phyloP scores from a whole-genome alignment of 2,329 filamentous ascomycete genomes.

The Xylariaceae sp. region DNA sequence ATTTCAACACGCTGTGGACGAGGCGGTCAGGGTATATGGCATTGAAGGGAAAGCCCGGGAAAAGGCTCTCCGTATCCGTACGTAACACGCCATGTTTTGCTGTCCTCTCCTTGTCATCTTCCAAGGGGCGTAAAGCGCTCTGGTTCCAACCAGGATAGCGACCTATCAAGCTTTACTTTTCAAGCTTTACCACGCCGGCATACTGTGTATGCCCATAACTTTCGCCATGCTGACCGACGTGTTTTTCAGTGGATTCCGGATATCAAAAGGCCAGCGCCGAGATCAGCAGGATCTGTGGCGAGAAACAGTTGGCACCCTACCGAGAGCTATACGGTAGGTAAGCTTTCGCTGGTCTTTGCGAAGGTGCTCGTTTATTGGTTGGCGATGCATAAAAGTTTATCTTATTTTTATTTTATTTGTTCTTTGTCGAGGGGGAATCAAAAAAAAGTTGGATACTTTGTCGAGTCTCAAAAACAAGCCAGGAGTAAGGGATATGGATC shows the following conservation, averaged over 20 bases:
- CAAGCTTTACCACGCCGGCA: background rate
- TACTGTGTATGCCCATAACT: too few species aligned
- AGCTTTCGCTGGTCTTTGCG: background rate
- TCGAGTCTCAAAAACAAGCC: background rate
- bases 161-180: background rate
- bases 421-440: background rate
- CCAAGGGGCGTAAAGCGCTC: background rate
- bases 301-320: constrained; percentile 20
- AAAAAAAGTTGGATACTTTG: background rate
- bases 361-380: background rate
- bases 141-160: background rate
- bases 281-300: constrained; percentile 20
- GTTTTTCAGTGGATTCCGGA: constrained; percentile 15
- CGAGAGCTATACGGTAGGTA: constrained; percentile 19
- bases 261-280: constrained; percentile 21
- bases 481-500: background rate
- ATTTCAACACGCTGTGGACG: constrained; percentile 21
- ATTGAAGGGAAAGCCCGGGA: constrained; percentile 17
- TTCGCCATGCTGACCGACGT: background rate
- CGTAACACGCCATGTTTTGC: background rate
- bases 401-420: too few species aligned
- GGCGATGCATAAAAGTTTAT: background rate
- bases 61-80: constrained; percentile 18
- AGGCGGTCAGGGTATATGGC: constrained; percentile 18
- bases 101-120: background rate